Evolutionary conservation across 805 yeast species (phyloP).

Genomic region (Cyberlindnera samutprakarnensis): DNA sequence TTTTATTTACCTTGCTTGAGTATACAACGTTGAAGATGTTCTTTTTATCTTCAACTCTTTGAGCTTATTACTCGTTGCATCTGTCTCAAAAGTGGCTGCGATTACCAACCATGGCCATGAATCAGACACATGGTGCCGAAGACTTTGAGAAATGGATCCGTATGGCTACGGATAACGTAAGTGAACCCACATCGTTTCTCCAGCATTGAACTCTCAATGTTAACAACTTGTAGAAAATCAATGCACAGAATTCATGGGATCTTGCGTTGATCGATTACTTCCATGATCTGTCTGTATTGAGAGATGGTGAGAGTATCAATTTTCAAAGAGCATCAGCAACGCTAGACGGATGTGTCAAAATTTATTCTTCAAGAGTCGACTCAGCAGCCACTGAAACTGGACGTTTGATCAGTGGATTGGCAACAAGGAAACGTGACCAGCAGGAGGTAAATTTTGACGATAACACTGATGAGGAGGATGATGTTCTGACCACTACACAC

Average conservation of each 20-base stretch:
- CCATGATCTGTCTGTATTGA: constrained; percentile 68
- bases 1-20: no score
- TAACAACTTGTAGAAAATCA: constrained; percentile 42
- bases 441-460: constrained; percentile 18
- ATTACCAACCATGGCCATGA: no score
- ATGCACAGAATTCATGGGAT: constrained; percentile 81
- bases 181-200: neutral
- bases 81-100: no score
- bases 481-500: constrained; percentile 3
- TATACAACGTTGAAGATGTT: no score
- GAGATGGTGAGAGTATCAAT: constrained; percentile 70
- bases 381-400: constrained; percentile 90
- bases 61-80: no score
- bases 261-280: constrained; percentile 88
- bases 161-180: constrained; percentile 22
- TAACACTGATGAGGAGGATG: constrained; percentile 17
- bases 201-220: neutral
- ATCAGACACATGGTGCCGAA: no score
- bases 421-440: constrained; percentile 26
- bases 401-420: constrained; percentile 66
- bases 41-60: no score
- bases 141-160: constrained; percentile 24
- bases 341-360: constrained; percentile 89
- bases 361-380: constrained; percentile 87
- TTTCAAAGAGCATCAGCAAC: constrained; percentile 90